phyloP scores from a whole-genome alignment of 495 filamentous ascomycete genomes.

The Aspergillus saccharolyticus region DNA sequence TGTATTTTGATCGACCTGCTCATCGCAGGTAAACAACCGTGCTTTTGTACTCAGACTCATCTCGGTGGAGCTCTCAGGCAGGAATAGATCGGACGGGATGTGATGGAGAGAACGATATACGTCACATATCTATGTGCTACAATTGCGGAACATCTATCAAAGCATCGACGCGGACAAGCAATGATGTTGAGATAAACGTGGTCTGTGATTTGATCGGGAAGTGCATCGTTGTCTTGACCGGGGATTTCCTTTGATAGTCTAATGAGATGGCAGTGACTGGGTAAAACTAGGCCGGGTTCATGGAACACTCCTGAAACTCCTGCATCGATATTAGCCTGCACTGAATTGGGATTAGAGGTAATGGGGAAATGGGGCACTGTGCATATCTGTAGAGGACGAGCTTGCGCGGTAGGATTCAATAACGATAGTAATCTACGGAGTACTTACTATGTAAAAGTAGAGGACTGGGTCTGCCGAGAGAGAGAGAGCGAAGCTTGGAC shows the following conservation, averaged over 20 bases:
- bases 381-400: no score
- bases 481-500: not conserved
- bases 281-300: not conserved
- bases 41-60: not conserved
- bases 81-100: not conserved
- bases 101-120: not conserved
- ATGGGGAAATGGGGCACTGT: not conserved
- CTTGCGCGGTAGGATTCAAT: not conserved
- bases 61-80: not conserved
- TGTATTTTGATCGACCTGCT: not conserved
- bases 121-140: not conserved
- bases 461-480: constrained; percentile 10
- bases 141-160: not conserved
- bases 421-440: not conserved
- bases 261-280: not conserved
- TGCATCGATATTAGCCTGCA: not conserved
- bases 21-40: not conserved
- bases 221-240: not conserved
- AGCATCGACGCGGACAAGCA: not conserved
- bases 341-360: not conserved
- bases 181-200: not conserved
- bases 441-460: no score
- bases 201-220: not conserved
- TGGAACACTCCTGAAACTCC: not conserved
- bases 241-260: not conserved